A percentile compares a stretch with the other conserved stretches of the same genome.
Evolutionary conservation across 257 asterid species (phyloP).

Genomic region (Primulina huaijiensis): DNA sequence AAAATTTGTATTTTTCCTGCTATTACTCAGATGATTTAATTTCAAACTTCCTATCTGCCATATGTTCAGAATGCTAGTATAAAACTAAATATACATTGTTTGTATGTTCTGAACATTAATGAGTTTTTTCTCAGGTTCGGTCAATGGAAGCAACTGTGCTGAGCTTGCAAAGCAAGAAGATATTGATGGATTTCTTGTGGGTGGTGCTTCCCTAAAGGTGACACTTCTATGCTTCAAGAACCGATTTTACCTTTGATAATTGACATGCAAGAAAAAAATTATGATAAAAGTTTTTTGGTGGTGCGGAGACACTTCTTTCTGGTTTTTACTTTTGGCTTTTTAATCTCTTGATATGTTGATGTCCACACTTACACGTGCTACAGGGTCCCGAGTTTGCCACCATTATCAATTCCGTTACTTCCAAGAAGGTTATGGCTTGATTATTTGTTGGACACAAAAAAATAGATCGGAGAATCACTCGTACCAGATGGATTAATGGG

Average conservation of each 20-base stretch:
- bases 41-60: neutral
- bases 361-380: constrained; percentile 21
- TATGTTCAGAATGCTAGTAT: neutral
- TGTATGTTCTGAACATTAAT: neutral
- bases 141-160: constrained; percentile 79
- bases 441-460: constrained; percentile 20
- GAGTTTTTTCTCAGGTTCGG: constrained; percentile 59
- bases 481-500: neutral
- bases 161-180: constrained; percentile 94
- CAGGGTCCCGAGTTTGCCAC: constrained; percentile 97
- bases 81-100: neutral
- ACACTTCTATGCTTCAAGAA: constrained; percentile 11
- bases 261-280: neutral
- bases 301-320: no score
- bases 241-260: neutral
- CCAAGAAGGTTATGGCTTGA: constrained; percentile 91
- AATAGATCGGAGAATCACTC: neutral
- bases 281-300: neutral
- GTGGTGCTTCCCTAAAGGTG: constrained; percentile 97
- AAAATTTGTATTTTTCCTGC: neutral
- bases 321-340: neutral
- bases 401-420: constrained; percentile 82
- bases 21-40: neutral
- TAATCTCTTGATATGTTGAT: constrained; percentile 2
- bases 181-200: constrained; percentile 70